Conservation (phyloP, 441 rosid species). For the Isatis lusitanica region DNA sequence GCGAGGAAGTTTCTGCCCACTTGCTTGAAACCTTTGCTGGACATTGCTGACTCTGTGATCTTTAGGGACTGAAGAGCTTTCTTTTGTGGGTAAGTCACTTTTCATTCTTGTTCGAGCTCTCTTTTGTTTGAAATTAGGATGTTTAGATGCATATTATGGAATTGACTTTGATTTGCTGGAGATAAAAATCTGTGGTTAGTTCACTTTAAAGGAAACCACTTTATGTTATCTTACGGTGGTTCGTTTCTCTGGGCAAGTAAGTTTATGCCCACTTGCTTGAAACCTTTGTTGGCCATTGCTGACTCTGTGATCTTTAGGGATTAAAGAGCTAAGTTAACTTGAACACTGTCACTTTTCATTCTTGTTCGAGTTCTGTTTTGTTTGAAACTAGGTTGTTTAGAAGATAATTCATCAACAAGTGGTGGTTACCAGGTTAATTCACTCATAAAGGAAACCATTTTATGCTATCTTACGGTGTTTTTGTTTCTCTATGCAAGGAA, state of each 20-base stretch:
- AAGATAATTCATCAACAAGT: not conserved
- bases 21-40: slow-evolving; percentile 9
- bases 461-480: too few species aligned
- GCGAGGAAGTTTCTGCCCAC: not conserved
- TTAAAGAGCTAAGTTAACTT: not conserved
- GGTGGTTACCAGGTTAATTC: not conserved
- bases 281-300: not conserved
- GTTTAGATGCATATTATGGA: not conserved
- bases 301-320: not conserved
- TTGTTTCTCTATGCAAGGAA: not conserved
- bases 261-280: not conserved
- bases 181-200: too few species aligned
- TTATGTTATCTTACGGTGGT: too few species aligned
- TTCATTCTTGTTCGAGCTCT: not conserved
- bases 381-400: not conserved
- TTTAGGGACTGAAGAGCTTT: not conserved
- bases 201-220: too few species aligned
- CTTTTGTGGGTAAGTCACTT: not conserved
- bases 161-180: not conserved
- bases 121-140: not conserved
- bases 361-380: not conserved
- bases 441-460: too few species aligned
- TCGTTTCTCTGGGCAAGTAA: not conserved
- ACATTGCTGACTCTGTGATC: not conserved
- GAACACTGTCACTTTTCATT: not conserved